Conservation (phyloP, 331 rosid species). For the Cucumis variabilis region DNA sequence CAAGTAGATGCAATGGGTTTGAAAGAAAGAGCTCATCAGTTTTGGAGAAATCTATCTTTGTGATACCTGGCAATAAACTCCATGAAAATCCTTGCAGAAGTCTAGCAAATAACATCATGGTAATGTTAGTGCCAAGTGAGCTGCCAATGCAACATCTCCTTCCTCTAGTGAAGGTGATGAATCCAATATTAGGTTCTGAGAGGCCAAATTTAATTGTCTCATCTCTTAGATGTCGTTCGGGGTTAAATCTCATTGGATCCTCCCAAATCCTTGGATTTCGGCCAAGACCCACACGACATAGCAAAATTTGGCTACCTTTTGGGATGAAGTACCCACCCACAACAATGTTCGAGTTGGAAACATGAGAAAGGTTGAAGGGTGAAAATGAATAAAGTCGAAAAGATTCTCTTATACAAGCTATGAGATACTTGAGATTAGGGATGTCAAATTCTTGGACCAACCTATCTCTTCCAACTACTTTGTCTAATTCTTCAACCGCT, state of each 20-base stretch:
- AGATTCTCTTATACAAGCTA: background rate
- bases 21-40: background rate
- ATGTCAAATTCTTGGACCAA: background rate
- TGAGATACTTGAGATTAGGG: background rate
- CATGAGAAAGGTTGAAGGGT: background rate
- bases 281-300: background rate
- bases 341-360: background rate
- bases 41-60: background rate
- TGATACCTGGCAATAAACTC: background rate
- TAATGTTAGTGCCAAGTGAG: background rate
- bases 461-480: background rate
- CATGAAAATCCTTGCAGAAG: background rate
- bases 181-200: background rate
- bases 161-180: background rate
- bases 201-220: too few relatives aligned
- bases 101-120: background rate
- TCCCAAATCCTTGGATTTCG: background rate
- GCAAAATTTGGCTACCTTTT: background rate
- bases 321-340: background rate
- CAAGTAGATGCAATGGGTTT: background rate
- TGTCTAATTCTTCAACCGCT: too few relatives aligned
- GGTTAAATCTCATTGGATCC: too few relatives aligned
- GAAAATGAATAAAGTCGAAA: background rate
- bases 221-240: background rate
- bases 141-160: background rate